phyloP scores from a whole-genome alignment of 2,329 filamentous ascomycete genomes.

The Colletotrichum sp. region DNA sequence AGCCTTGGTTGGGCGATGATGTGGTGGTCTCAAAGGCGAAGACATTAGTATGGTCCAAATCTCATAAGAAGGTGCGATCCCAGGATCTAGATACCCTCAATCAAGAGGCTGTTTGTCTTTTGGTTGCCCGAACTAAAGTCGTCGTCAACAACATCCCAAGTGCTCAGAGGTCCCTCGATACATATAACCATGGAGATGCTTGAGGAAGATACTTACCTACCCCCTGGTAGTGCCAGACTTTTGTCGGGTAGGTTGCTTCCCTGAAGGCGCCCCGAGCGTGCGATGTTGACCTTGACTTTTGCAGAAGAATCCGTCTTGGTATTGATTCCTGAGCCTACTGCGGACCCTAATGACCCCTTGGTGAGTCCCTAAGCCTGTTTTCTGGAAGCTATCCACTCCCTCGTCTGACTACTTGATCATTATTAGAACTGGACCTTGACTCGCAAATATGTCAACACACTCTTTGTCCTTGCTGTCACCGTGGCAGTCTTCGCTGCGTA shows the following conservation, averaged over 20 bases:
- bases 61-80: background rate
- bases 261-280: background rate
- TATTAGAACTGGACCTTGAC: background rate
- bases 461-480: background rate
- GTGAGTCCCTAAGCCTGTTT: background rate
- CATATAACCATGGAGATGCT: background rate
- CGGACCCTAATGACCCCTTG: background rate
- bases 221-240: background rate
- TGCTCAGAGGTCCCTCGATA: background rate
- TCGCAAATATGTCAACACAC: background rate
- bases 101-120: background rate
- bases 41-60: background rate
- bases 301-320: background rate
- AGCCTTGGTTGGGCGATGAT: background rate
- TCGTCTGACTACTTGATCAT: rapidly evolving
- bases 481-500: background rate
- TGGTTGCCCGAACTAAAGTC: background rate
- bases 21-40: background rate
- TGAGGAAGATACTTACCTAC: background rate
- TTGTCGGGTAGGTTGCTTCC: background rate
- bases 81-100: background rate
- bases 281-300: background rate
- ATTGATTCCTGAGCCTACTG: background rate
- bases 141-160: background rate
- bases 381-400: rapidly evolving